A percentile compares a stretch with the other conserved stretches of the same genome.
Evolutionary conservation across 75 land plant genomes (phyloP).

Genomic region (Sequoiadendron giganteum): DNA sequence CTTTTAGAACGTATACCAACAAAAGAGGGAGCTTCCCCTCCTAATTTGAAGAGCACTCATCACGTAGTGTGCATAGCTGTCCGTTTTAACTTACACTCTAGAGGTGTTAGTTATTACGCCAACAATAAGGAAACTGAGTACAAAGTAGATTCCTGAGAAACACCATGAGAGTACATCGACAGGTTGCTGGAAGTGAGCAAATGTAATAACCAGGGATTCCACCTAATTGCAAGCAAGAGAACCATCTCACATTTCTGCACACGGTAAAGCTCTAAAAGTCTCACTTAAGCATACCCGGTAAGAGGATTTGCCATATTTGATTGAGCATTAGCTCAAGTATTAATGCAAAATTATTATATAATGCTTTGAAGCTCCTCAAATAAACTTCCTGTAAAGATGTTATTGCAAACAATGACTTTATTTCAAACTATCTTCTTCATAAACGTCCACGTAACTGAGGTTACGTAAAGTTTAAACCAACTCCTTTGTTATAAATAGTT

Average conservation of each 20-base stretch:
- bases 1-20: too few relatives aligned
- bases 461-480: background rate
- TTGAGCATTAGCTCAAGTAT: background rate
- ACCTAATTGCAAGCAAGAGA: background rate
- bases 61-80: too few relatives aligned
- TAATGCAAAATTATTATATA: background rate
- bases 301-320: background rate
- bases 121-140: background rate
- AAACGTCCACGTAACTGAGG: background rate
- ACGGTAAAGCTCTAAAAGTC: background rate
- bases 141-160: background rate
- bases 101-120: too few relatives aligned
- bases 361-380: background rate
- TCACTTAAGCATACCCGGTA: background rate
- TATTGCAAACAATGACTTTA: too few relatives aligned
- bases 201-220: background rate
- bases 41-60: too few relatives aligned
- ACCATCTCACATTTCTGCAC: background rate
- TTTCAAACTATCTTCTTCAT: background rate
- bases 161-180: background rate
- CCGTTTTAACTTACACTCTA: too few relatives aligned
- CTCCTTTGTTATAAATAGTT: background rate
- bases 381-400: too few relatives aligned
- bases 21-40: too few relatives aligned
- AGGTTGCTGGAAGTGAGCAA: background rate